Base-by-base conservation (phyloP, 495 filamentous ascomycete species). In the Aspergillus olivimuriae region DNA sequence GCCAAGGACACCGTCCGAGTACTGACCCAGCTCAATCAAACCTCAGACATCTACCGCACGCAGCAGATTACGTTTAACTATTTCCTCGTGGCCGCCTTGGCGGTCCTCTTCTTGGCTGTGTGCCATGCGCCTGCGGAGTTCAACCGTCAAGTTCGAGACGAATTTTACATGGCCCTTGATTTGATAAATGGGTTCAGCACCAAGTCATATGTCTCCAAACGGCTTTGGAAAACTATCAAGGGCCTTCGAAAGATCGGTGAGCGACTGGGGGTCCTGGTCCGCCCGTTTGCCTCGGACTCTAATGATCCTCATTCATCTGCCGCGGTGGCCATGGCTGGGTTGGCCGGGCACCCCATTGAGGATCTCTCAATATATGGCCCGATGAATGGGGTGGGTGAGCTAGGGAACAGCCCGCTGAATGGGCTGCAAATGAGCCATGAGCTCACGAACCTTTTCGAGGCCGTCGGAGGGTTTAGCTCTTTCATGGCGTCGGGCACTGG, bases 61-160 rank as follows among this genome's bases (percentile, higher is more conserved):
- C 80, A 87, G 41, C 87, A 92, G 59, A 79, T 89, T 26, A 82
- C 82, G 47, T 91, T 90, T 67, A 87, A 94, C 60, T 88, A 90
- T 53, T 94, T 94, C 61, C 73, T 94, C 14, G 80, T 87, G 9
- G 83, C 84, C 7, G 82, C 87, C 8, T 73, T 94, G 19, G 83
- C 84, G 0, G 87, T 91, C 2, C 69, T 94, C 6, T 89, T 92
- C 58, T 77, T 94, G 0, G 87, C 87, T 0, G 85, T 86, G 2
- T 86, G 81, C 11, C 87, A 94, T 56, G 86, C 87, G 2, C 86
- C 88, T 0, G 70, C 81, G 1, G 78, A 84, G 31, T 94, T 91
- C 59, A 86, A 80, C 52, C 71, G 76, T 7, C 65, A 75, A 33
- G 86, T 86, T 40, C 75, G 85, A n/a, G 78, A 82, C 44, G 88